A percentile compares a stretch with the other conserved stretches of the same genome.
Evolutionary conservation across 495 filamentous ascomycete genomes (phyloP).

Genomic region (Hyaloscypha hepaticicola): DNA sequence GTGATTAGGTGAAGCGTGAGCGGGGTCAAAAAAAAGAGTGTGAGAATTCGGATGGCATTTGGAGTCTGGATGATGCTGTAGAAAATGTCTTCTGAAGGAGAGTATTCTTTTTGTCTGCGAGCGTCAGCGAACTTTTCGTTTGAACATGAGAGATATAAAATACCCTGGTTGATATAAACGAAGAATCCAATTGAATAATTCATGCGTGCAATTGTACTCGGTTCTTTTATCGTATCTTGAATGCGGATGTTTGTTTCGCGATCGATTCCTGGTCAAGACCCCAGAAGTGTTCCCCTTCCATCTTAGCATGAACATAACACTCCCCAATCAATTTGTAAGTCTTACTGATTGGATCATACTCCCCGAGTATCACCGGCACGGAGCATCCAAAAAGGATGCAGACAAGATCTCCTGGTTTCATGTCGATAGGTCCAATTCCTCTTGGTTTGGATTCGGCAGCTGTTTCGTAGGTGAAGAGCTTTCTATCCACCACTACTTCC

Average conservation of each 20-base stretch:
- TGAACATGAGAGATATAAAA: too few relatives aligned
- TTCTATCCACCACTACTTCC: not conserved
- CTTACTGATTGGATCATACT: not conserved
- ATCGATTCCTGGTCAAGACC: not conserved
- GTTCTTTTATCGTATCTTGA: not conserved
- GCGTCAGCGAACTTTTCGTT: too few relatives aligned
- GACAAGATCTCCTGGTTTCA: not conserved
- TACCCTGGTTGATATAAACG: too few relatives aligned
- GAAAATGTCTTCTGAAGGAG: too few relatives aligned
- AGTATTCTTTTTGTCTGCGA: too few relatives aligned
- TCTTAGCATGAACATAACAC: slow-evolving; percentile 9
- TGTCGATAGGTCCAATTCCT: not conserved
- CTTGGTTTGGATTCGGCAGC: not conserved
- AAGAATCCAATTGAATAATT: too few relatives aligned
- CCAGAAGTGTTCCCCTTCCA: slow-evolving; percentile 8
- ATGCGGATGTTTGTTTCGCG: not conserved
- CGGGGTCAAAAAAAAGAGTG: too few relatives aligned
- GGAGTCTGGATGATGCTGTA: too few relatives aligned
- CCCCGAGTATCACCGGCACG: slow-evolving; percentile 5
- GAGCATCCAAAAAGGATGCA: slow-evolving; percentile 5
- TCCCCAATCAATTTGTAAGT: slow-evolving; percentile 3
- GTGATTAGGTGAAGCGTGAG: too few relatives aligned
- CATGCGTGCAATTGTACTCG: too few relatives aligned
- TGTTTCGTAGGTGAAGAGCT: not conserved
- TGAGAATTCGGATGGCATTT: too few relatives aligned